These are phyloP conservation scores for Claviceps pusilla DNA, from an alignment of 2,329 filamentous ascomycete genomes.

Conservation along the genomic window DNA sequence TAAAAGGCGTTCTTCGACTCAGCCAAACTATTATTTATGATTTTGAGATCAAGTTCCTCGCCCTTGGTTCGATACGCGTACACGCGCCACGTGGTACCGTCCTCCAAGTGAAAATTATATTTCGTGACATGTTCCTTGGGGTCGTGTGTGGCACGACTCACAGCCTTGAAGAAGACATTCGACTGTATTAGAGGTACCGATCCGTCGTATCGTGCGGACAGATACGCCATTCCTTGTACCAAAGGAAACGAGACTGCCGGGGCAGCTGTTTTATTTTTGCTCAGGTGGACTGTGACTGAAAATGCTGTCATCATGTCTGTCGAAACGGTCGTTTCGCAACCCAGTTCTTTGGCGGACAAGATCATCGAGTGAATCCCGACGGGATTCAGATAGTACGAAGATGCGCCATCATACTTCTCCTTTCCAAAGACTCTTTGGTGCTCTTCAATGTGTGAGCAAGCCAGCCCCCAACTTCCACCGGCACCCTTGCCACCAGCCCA, in stretches of 20 bases:
- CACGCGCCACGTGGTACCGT: slow-evolving; percentile 62
- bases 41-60: slow-evolving; percentile 48
- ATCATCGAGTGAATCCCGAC: slow-evolving; percentile 68
- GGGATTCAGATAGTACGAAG: slow-evolving; percentile 64
- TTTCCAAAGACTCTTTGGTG: slow-evolving; percentile 53
- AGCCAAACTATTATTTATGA: slow-evolving; percentile 51
- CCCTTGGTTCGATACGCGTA: slow-evolving; percentile 53
- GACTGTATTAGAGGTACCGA: slow-evolving; percentile 60
- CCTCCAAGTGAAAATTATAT: slow-evolving; percentile 57
- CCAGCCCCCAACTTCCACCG: slow-evolving; percentile 59
- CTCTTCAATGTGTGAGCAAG: slow-evolving; percentile 58
- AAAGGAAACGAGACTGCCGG: slow-evolving; percentile 63
- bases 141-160: slow-evolving; percentile 42
- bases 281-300: slow-evolving; percentile 54
- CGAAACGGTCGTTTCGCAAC: slow-evolving; percentile 39
- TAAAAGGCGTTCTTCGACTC: slow-evolving; percentile 53
- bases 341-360: slow-evolving; percentile 64
- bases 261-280: slow-evolving; percentile 31
- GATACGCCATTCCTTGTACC: slow-evolving; percentile 77
- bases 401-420: slow-evolving; percentile 38
- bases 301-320: slow-evolving; percentile 40
- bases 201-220: slow-evolving; percentile 62
- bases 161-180: slow-evolving; percentile 55
- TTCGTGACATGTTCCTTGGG: slow-evolving; percentile 55
- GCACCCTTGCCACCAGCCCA: slow-evolving; percentile 52